Base-by-base conservation (phyloP, 805 yeast species). In the Cyberlindnera americana region DNA sequence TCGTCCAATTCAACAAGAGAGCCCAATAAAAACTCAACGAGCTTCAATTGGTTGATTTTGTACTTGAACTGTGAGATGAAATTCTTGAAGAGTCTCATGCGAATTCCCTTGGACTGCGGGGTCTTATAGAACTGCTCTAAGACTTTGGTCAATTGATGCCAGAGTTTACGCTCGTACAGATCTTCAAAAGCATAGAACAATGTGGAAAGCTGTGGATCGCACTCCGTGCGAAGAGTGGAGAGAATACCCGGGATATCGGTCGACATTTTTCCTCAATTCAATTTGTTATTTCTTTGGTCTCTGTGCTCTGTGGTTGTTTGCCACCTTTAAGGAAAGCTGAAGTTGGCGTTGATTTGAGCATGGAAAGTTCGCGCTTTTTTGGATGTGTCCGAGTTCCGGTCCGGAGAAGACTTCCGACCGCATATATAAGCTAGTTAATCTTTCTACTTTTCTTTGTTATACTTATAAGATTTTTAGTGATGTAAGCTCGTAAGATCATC, bases 111-210 rank as follows among this genome's bases (percentile, higher is more conserved):
- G 12, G 84, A 70, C 19, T 68, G 69, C 8, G 77, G 71, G 40
- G 71, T 68, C 30, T 66, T 67, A 65, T 77, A 91, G 56, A 90
- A 75, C 46, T 72, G 73, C 25, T 66, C 64, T 41, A 93, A 67
- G 6, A 77, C 64, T 45, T 77, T 75, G 3, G 96, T 86, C 58
- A 93, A 73, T 68, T 93, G 98, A 66, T 83, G 95, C 97, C 97
- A 93, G 59, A 91, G 73, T 62, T 88, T 89, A 52, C 95, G 72
- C 57, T 89, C 96, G 65, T 87, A 84, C 41, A 71, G 69, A 53
- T 88, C 96, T 57, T 90, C 97, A 58, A 91, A 74, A 38, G 77
- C 74, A 56, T 77, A 81, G 52, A 83, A 73, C 7, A 71, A 60
- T 21, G 78, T 75, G 9, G 78, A 68, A 37, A 89, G 67, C 28